phyloP scores from a whole-genome alignment of 2,329 filamentous ascomycete genomes.

The Mariannaea elegans region DNA sequence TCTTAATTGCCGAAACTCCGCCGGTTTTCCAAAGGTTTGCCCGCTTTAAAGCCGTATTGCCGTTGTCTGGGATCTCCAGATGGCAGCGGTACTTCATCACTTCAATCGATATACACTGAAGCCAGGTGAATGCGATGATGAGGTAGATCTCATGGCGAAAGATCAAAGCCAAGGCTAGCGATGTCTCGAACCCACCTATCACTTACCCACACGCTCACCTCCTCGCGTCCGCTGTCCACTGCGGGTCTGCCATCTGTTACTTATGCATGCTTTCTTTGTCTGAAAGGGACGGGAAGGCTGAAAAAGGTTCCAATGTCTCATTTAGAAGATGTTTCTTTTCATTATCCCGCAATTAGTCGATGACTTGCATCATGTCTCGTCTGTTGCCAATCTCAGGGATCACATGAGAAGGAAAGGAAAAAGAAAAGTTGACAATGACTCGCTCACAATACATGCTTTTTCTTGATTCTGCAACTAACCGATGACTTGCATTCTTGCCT shows the following conservation, averaged over 20 bases:
- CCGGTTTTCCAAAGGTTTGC: not conserved
- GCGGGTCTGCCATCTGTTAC: too few relatives aligned
- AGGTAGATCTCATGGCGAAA: too few relatives aligned
- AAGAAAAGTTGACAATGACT: not conserved
- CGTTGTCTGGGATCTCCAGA: not conserved
- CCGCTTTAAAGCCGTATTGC: not conserved
- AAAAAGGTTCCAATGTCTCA: not conserved
- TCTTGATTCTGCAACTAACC: not conserved
- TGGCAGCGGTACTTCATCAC: not conserved
- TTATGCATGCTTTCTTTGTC: too few relatives aligned
- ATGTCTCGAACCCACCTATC: not conserved
- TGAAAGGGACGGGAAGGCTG: too few relatives aligned
- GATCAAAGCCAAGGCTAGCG: not conserved
- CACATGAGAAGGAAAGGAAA: not conserved
- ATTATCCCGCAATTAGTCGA: constrained; percentile 8
- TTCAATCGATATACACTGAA: too few relatives aligned
- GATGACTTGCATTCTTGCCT: not conserved
- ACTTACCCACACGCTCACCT: too few relatives aligned
- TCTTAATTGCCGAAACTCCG: not conserved
- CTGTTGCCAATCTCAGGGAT: too few relatives aligned
- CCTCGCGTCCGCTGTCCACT: too few relatives aligned
- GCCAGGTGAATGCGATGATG: too few relatives aligned
- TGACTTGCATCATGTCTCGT: constrained; percentile 3
- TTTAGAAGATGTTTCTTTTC: not conserved
- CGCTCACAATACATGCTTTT: not conserved